These are phyloP conservation scores for Umbelopsis isabellina DNA, from an alignment of 192 early-diverging fungal genomes.

Conservation along the genomic window DNA sequence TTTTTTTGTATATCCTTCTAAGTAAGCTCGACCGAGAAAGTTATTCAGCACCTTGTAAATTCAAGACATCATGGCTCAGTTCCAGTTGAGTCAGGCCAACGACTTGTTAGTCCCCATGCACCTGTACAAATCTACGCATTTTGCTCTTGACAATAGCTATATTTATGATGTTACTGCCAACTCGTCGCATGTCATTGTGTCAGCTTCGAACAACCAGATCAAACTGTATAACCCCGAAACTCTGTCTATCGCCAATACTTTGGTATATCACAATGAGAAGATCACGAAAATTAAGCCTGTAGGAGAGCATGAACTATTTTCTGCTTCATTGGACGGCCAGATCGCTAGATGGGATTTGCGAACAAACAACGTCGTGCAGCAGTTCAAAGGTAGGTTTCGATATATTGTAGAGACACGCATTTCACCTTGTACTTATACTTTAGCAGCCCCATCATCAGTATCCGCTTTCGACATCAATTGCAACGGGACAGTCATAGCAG, in stretches of 20 bases:
- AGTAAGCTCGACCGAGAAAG: too few relatives aligned
- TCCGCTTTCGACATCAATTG: constrained; percentile 58
- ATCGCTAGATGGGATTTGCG: constrained; percentile 74
- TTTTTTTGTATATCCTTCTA: constrained; percentile 6
- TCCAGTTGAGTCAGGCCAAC: constrained; percentile 20
- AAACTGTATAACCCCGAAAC: constrained; percentile 64
- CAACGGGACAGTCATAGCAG: constrained; percentile 53
- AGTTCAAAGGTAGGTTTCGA: constrained; percentile 52
- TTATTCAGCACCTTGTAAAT: constrained; percentile 29
- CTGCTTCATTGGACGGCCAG: constrained; percentile 65
- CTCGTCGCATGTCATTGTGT: constrained; percentile 48
- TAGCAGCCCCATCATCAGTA: constrained; percentile 40
- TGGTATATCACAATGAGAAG: constrained; percentile 60
- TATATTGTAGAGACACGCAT: neutral
- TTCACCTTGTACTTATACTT: neutral
- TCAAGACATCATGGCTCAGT: constrained; percentile 34
- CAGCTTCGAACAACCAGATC: constrained; percentile 66
- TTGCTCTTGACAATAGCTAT: constrained; percentile 53
- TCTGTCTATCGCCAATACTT: constrained; percentile 44
- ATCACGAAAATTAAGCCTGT: constrained; percentile 66
- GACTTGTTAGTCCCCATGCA: constrained; percentile 47
- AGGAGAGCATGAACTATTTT: constrained; percentile 58
- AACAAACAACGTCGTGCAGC: constrained; percentile 46
- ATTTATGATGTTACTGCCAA: constrained; percentile 61
- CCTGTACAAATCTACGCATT: constrained; percentile 39